phyloP scores from a whole-genome alignment of 441 rosid species.

The Bocquillonia castaneifolia region DNA sequence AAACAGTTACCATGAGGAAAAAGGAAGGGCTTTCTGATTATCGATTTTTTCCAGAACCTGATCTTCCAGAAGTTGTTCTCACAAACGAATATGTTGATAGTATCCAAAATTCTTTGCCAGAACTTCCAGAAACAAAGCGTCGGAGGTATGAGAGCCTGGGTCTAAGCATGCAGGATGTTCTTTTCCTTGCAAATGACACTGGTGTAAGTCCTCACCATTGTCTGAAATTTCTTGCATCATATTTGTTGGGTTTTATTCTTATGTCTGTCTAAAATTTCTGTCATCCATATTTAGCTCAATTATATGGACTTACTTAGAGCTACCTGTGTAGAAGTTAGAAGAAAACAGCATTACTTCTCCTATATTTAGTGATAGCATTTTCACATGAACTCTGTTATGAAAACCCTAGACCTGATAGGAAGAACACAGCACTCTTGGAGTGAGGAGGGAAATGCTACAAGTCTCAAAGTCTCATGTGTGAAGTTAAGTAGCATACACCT shows the following conservation, averaged over 20 bases:
- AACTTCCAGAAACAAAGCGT: conserved; percentile 87
- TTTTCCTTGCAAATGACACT: conserved; percentile 85
- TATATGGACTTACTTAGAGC: not conserved
- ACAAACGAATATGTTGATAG: conserved; percentile 57
- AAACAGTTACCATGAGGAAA: conserved; percentile 91
- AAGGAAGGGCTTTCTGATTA: conserved; percentile 97
- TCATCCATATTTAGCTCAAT: not conserved
- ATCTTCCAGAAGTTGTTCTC: conserved; percentile 79
- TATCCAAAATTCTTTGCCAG: conserved; percentile 60
- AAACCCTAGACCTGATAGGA: not conserved
- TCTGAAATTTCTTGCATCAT: not conserved
- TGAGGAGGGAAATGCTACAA: not conserved
- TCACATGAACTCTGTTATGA: not conserved
- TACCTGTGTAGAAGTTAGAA: not conserved
- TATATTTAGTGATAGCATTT: not conserved
- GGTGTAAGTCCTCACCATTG: conserved; percentile 43
- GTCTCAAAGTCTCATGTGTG: not conserved
- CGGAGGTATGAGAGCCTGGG: conserved; percentile 84
- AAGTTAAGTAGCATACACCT: not conserved
- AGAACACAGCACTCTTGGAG: not conserved
- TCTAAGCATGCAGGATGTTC: conserved; percentile 81
- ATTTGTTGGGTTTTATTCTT: not conserved
- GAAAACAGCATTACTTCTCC: conserved; percentile 1
- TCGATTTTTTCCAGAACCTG: conserved; percentile 94
- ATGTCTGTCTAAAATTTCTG: not conserved